Evolutionary conservation across 306 rosid genomes (phyloP).

Genomic region (Acacia confusa): DNA sequence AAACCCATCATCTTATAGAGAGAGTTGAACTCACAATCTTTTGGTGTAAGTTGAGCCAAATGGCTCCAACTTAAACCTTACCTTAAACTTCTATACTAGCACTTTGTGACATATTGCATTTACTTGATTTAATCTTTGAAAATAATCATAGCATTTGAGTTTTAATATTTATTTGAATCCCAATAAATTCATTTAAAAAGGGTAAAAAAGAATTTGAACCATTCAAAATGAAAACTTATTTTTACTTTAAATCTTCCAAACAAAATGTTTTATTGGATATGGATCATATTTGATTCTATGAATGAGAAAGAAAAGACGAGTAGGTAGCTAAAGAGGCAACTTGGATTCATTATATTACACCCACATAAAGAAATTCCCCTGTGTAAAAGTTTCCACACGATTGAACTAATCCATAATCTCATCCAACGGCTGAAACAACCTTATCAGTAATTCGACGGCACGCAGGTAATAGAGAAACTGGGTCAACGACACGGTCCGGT

Average conservation of each 20-base stretch:
- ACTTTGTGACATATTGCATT: neutral
- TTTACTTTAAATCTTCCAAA: neutral
- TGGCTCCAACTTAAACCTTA: too few species aligned
- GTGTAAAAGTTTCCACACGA: neutral
- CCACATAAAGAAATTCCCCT: neutral
- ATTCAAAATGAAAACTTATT: neutral
- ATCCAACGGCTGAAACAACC: slow-evolving; percentile 29
- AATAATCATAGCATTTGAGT: neutral
- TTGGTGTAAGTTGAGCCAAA: too few species aligned
- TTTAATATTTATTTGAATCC: neutral
- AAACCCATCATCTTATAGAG: too few species aligned
- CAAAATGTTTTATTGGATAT: neutral
- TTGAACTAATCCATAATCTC: neutral
- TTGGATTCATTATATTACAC: neutral
- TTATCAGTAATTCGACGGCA: neutral
- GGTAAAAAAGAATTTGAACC: neutral
- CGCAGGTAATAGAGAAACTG: neutral
- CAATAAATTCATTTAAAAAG: too few species aligned
- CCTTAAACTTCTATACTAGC: neutral
- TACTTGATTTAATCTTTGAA: neutral
- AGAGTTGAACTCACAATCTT: too few species aligned
- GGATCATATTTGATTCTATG: neutral
- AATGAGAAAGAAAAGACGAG: neutral
- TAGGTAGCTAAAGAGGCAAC: neutral
- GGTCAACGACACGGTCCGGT: slow-evolving; percentile 57